Evolutionary conservation across 2,329 filamentous ascomycete genomes (phyloP).

Genomic region (Ilyonectria robusta): DNA sequence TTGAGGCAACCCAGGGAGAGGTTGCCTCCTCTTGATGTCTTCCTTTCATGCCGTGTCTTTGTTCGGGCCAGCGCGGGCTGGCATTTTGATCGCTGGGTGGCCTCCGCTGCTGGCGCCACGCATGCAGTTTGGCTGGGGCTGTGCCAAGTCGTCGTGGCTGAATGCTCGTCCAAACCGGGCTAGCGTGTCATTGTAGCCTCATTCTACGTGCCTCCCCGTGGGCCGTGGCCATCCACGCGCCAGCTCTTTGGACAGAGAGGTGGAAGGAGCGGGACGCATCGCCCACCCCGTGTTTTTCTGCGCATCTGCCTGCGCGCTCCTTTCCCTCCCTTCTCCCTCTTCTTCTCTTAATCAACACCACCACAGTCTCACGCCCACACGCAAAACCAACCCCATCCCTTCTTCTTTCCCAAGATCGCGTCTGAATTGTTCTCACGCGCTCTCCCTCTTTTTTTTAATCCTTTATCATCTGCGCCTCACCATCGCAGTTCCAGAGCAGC

Average conservation of each 20-base stretch:
- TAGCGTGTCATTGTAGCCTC: slow-evolving; percentile 37
- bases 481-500: slow-evolving; percentile 23
- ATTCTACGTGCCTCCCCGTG: slow-evolving; percentile 18
- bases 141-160: slow-evolving; percentile 42
- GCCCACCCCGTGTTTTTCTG: slow-evolving; percentile 48
- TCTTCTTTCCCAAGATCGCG: slow-evolving; percentile 33
- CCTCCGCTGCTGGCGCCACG: slow-evolving; percentile 34
- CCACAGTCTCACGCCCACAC: slow-evolving; percentile 39
- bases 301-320: slow-evolving; percentile 30
- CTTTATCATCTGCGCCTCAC: slow-evolving; percentile 23
- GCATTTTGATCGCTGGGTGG: background rate
- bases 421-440: slow-evolving; percentile 31
- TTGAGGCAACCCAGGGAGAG: background rate
- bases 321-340: slow-evolving; percentile 28
- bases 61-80: too few relatives aligned
- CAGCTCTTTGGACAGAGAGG: slow-evolving; percentile 36
- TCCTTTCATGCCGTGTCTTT: background rate
- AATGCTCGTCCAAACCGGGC: slow-evolving; percentile 13
- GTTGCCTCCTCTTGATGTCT: background rate
- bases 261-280: slow-evolving; percentile 38
- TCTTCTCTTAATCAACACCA: slow-evolving; percentile 29
- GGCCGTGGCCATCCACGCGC: slow-evolving; percentile 30
- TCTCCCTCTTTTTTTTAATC: slow-evolving; percentile 36
- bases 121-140: slow-evolving; percentile 13
- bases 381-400: slow-evolving; percentile 38